Base-by-base conservation (phyloP, 1,139 yeast species). In the Candida sp. region DNA sequence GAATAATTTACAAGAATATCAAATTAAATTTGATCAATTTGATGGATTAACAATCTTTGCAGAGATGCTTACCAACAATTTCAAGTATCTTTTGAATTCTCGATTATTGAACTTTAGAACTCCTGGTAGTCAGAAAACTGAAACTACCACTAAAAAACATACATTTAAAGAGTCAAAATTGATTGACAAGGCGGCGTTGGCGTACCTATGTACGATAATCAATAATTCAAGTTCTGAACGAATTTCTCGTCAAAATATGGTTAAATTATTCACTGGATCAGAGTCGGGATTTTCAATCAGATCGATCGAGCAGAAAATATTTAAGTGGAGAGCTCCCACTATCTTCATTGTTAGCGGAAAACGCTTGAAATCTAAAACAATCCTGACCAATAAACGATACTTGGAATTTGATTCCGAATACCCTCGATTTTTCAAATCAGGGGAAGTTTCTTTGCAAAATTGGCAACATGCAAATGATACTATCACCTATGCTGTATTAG, bases 281-380 rank as follows among this genome's bases (percentile, higher is more conserved):
- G 80, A 78, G 40, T 74, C 82, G 21, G 98, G 98, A 1, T 91
- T 87, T 57, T 87, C 97, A 0, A 86, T 91, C 74, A 68, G 96
- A 36, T 85, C 97, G 0, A 75, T 91, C 46, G 96, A 91, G 61
- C 78, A 84, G 49, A 88, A 85, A 52, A 87, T 85, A 0, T 84
- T 88, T 67, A 88, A 89, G 57, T 91, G 97, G 97, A 82, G 79
- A 52, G 95, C 96, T 0, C 96, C 97, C 0, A 81, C 97, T 0
- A 58, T 89, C 2, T 51, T 91, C 9, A 50, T 91, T 0, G 73
- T 91, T 0, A 76, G 81, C 4, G 98, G 97, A 0, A 75, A 71
- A 51, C 57, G 82, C 36, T 61, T 84, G 29, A 60, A 58, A 41
- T 44, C 60, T 11, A 69, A 75, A 47, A 68, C 77, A 4, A 55